Conservation (phyloP, 1,284 basidiomycete species). For the Ustilago bromivora region DNA sequence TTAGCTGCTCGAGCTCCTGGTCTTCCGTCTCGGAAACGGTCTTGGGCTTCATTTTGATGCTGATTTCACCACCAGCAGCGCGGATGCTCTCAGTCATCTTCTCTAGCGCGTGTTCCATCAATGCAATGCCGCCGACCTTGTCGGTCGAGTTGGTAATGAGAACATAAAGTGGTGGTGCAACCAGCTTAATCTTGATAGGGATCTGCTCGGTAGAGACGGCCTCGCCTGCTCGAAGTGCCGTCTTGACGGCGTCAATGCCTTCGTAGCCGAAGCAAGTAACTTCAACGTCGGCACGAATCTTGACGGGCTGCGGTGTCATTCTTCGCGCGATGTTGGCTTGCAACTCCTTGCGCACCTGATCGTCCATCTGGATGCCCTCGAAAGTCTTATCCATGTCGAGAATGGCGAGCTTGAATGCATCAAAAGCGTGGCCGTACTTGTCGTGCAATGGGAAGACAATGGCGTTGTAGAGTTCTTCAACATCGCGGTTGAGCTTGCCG, state of each 20-base stretch:
- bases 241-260: conserved; percentile 98
- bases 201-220: conserved; percentile 86
- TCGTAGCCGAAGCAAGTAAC: conserved; percentile 95
- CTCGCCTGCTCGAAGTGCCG: conserved; percentile 89
- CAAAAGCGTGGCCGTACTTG: conserved; percentile 95
- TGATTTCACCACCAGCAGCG: conserved; percentile 79
- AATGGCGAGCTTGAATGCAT: conserved; percentile 95
- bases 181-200: conserved; percentile 96
- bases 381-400: conserved; percentile 84
- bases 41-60: conserved; percentile 91
- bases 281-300: conserved; percentile 97
- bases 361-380: conserved; percentile 76
- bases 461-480: conserved; percentile 89
- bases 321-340: conserved; percentile 90
- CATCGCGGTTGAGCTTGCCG: conserved; percentile 64
- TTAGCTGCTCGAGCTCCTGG: conserved; percentile 69
- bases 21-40: conserved; percentile 68
- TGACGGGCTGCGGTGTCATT: conserved; percentile 97
- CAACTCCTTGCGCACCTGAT: conserved; percentile 78
- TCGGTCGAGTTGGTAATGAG: conserved; percentile 96
- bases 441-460: conserved; percentile 93
- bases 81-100: conserved; percentile 87
- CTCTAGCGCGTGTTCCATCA: conserved; percentile 92
- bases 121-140: conserved; percentile 92
- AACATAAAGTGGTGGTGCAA: conserved; percentile 96